Conservation (phyloP, 352 stramenopile genomes). For the Phytophthora gonapodyides region DNA sequence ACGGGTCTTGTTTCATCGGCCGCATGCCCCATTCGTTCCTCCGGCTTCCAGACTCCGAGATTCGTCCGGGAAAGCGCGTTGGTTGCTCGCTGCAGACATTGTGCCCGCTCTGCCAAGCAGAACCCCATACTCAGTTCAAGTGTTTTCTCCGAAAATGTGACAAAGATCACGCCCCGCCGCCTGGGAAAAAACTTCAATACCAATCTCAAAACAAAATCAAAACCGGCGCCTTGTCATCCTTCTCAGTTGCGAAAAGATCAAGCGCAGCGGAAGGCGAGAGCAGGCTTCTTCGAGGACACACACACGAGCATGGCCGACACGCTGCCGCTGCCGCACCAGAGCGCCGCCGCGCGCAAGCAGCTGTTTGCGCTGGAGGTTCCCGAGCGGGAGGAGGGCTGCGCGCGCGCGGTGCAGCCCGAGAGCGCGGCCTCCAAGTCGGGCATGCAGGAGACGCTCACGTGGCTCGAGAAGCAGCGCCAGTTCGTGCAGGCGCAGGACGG, state of each 20-base stretch:
- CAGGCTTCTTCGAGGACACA: neutral
- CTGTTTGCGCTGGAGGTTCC: constrained; percentile 28
- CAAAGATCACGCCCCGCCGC: constrained; percentile 26
- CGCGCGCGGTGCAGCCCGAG: neutral
- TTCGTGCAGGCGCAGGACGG: constrained; percentile 30
- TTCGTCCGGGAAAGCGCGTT: no score
- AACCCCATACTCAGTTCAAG: constrained; percentile 1
- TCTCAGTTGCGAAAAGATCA: constrained; percentile 36
- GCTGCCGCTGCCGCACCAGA: constrained; percentile 16
- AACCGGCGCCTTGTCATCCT: neutral
- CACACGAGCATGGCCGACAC: constrained; percentile 24
- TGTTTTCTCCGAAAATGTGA: constrained; percentile 20
- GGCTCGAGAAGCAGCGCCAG: constrained; percentile 69
- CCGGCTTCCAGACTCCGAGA: no score
- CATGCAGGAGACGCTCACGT: constrained; percentile 68
- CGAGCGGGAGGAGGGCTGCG: neutral
- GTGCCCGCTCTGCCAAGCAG: neutral
- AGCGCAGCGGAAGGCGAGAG: neutral
- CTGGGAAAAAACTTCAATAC: constrained; percentile 26
- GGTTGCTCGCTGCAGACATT: no score
- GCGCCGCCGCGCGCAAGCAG: constrained; percentile 48
- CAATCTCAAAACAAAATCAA: neutral
- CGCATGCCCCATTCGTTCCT: no score
- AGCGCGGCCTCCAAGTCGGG: constrained; percentile 32
- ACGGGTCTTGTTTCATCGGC: no score